Conservation (phyloP, 176 grass and related monocot genomes). For the Raddia distichophylla region DNA sequence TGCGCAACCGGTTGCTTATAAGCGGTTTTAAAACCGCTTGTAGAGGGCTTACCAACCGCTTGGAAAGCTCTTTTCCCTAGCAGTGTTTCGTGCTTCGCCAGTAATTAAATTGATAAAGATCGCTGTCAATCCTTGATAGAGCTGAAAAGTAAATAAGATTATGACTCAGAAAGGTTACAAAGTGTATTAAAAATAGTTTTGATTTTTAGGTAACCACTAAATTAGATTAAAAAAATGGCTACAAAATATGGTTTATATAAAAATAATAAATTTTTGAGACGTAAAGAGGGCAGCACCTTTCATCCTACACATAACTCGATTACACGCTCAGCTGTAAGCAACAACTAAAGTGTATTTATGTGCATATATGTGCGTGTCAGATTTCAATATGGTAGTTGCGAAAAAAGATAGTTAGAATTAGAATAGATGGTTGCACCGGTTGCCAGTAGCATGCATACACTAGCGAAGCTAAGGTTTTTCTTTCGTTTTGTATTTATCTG, state of each 20-base stretch:
- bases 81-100: background rate
- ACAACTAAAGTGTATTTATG: background rate
- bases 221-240: no score
- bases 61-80: no score
- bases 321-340: background rate
- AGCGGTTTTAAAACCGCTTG: no score
- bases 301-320: background rate
- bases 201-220: no score
- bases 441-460: background rate
- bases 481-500: background rate
- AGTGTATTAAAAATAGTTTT: no score
- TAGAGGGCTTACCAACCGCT: no score
- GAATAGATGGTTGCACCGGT: background rate
- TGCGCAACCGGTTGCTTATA: no score
- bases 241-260: no score
- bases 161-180: no score
- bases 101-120: background rate
- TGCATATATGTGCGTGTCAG: background rate
- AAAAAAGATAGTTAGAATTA: background rate
- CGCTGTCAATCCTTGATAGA: background rate
- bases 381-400: constrained; percentile 11
- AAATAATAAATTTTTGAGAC: no score
- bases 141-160: no score
- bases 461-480: background rate
- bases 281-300: no score